These are phyloP conservation scores for Solanum arcanum DNA, from an alignment of 257 asterid species.

Conservation along the genomic window DNA sequence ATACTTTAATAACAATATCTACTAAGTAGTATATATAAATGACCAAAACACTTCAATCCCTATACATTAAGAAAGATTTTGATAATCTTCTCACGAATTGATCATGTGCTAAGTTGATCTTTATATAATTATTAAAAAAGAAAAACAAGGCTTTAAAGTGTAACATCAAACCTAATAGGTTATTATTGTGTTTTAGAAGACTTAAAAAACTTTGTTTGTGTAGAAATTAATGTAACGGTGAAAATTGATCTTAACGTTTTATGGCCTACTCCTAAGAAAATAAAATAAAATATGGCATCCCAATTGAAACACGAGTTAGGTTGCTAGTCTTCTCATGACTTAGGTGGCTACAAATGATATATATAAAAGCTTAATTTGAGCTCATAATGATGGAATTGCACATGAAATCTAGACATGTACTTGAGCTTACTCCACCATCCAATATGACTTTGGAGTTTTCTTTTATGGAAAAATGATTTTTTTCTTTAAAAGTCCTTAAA, in stretches of 20 bases:
- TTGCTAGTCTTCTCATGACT: not conserved
- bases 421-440: too few relatives aligned
- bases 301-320: not conserved
- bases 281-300: not conserved
- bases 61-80: too few relatives aligned
- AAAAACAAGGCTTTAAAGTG: not conserved
- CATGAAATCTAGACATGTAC: too few relatives aligned
- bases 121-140: not conserved
- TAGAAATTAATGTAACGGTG: conserved; percentile 11
- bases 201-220: not conserved
- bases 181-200: not conserved
- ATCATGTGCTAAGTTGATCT: not conserved
- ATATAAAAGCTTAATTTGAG: not conserved
- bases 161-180: not conserved
- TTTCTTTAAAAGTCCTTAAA: too few relatives aligned
- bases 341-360: not conserved
- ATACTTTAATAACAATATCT: too few relatives aligned
- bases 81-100: not conserved
- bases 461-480: too few relatives aligned
- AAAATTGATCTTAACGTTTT: conserved; percentile 1
- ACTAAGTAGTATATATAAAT: too few relatives aligned
- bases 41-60: too few relatives aligned
- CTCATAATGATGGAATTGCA: not conserved
- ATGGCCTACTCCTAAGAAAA: not conserved
- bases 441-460: too few relatives aligned